Base-by-base conservation (phyloP, 2,329 filamentous ascomycete species). In the Penicillium sp. region DNA sequence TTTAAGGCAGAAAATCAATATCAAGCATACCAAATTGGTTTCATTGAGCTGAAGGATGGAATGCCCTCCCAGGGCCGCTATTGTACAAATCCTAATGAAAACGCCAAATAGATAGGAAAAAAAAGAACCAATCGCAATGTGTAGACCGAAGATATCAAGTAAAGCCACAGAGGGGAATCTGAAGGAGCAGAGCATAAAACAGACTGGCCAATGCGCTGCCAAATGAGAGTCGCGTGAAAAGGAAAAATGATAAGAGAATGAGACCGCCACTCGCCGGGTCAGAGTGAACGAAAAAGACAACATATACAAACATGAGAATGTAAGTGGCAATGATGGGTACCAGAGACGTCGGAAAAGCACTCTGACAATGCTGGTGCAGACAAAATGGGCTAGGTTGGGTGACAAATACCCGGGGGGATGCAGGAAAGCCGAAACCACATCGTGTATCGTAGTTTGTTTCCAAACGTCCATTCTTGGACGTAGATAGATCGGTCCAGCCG, bases 261-360 rank as follows among this genome's bases (percentile, higher is more conserved):
- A 52, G 33, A 39, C 43, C 50, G 29, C 47, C 47, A 49, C 49
- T 56, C 44, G 45, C 51, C 52, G 47, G 43, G 21, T 56, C 45
- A 47, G 39, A 48, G 45, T 47, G 46, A 54, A 50, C 42, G 47
- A 29, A 39, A 38, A 53, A 34, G 39, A 47, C 45, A 57, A 52
- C 36, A 58, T 58, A 42, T 54, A 59, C 52, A 58, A 47, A 53
- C 51, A 34, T 24, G 49, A 51, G 46, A 52, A 33, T 41, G 47
- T 34, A 61, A 54, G 47, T 43, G 41, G 34, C 2, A 41, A 10
- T 8, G 36, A 21, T 44, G 18, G 39, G 33, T 60, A 60, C 60
- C 61, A 47, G 52, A 58, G 57, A 63, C 62, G 61, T 63, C 62
- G 60, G 28, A 51, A 45, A 68, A 67, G 66, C 65, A 63, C 50